These are phyloP conservation scores for Clavispora vitiphila DNA, from an alignment of 805 yeast genomes.

Conservation along the genomic window DNA sequence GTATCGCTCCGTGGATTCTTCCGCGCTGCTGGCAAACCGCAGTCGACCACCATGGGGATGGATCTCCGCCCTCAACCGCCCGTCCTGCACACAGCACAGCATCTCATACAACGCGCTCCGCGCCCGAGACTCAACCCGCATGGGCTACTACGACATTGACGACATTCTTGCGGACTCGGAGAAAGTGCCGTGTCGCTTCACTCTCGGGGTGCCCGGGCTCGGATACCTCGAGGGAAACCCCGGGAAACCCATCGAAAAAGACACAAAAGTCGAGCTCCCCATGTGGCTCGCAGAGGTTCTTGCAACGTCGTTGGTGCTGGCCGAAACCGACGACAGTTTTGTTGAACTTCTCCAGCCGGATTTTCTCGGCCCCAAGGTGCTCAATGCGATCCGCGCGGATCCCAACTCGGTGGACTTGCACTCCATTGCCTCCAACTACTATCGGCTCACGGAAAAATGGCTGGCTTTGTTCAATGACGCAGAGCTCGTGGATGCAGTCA, in stretches of 20 bases:
- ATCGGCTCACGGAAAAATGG: conserved; percentile 73
- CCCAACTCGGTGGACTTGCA: conserved; percentile 65
- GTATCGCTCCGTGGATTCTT: no score
- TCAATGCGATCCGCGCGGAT: conserved; percentile 78
- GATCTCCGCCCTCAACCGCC: no score
- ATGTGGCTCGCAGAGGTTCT: conserved; percentile 82
- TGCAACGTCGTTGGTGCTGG: conserved; percentile 43
- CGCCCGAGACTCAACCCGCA: background rate
- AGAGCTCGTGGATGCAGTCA: conserved; percentile 48
- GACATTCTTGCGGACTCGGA: conserved; percentile 68
- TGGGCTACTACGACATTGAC: conserved; percentile 65
- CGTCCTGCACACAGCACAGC: no score
- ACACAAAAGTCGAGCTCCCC: conserved; percentile 72
- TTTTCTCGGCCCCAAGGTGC: conserved; percentile 55
- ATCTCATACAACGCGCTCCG: no score
- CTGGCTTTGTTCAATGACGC: conserved; percentile 61
- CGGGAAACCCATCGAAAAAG: conserved; percentile 52
- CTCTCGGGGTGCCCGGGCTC: conserved; percentile 75
- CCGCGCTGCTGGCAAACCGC: no score
- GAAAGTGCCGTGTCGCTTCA: conserved; percentile 76
- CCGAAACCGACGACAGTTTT: conserved; percentile 44
- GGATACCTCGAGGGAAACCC: conserved; percentile 83
- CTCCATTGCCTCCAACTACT: conserved; percentile 61
- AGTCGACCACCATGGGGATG: no score
- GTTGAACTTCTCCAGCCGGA: conserved; percentile 69